Evolutionary conservation across 2,329 filamentous ascomycete species (phyloP), one percentile per base, ranked within the genome.

Genomic region (Aaosphaeria pasadenensis): DNA sequence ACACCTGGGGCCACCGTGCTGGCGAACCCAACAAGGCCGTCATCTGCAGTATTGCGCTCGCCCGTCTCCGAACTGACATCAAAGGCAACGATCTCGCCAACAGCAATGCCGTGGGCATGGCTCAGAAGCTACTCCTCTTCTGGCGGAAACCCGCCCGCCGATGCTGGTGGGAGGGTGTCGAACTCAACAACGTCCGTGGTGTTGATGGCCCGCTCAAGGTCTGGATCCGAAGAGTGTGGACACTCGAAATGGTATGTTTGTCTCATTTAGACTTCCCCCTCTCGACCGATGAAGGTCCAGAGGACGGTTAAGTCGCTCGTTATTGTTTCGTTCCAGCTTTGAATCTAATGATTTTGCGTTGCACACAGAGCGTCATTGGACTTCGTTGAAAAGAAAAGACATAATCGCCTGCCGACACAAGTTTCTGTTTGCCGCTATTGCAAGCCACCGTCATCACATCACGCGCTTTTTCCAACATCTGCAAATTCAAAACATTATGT

Each of bases 91-190:
- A 85, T 62, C 77, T 88, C 44, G 85, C 81, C 57, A 91, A 86
- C 62, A 83, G 76, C 61, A 85, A 83, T 67, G 88, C 90, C 0
- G 90, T 97, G 13, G 92, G 92, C 45, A 99, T 99, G 94, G 94
- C 94, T 9, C 94, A 99, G 72, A 99, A 99, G 75, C 81, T 99
- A 42, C 80, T 99, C 11, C 80, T 99, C 4, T 99, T 99, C 77
- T 99, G 94, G 94, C 84, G 94, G 57, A 99, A 99, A 74, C 94
- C 94, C 11, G 94, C 94, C 11, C 80, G 94, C 52, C 83, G 94
- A 69, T 99, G 94, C 77, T 99, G 94, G 94, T 99, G 94, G 94
- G 94, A 99, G 71, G 94, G 94, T 28, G 88, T 99, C 35, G 91
- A 97, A 70, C 78, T 99, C 40, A 84, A 94, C 13, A 80, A 89